phyloP scores from a whole-genome alignment of 2,329 filamentous ascomycete genomes.

The Diaporthe capsici region DNA sequence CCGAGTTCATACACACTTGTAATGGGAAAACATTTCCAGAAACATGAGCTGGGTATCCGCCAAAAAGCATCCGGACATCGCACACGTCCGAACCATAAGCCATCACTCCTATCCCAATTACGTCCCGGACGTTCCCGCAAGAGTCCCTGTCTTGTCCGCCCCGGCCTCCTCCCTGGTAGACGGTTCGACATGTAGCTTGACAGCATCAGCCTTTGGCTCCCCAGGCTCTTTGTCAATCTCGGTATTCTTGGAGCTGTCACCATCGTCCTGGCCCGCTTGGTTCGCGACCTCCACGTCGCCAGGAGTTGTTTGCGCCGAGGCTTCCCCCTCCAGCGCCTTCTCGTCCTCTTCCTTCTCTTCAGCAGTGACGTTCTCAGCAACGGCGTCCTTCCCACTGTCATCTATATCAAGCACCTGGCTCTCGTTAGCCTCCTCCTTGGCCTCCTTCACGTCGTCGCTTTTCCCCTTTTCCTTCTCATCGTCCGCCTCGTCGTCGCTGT shows the following conservation, averaged over 20 bases:
- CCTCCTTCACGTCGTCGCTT: constrained; percentile 34
- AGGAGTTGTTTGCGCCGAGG: neutral
- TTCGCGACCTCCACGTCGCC: neutral
- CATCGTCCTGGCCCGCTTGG: neutral
- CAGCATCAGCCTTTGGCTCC: neutral
- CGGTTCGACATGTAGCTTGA: neutral
- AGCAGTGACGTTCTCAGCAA: constrained; percentile 31
- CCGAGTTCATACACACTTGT: neutral
- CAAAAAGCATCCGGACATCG: neutral
- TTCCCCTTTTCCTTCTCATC: constrained; percentile 42
- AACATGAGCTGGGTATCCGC: constrained; percentile 20
- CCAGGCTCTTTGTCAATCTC: neutral
- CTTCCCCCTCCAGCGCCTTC: constrained; percentile 11
- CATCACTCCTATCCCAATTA: neutral
- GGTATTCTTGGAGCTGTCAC: neutral
- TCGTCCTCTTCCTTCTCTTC: constrained; percentile 33
- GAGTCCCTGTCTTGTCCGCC: constrained; percentile 39
- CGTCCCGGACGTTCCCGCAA: neutral
- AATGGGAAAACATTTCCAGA: neutral
- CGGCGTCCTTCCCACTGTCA: constrained; percentile 50
- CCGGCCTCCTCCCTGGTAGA: constrained; percentile 35
- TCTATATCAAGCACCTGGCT: constrained; percentile 50
- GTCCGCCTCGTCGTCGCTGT: constrained; percentile 54
- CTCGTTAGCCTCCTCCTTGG: constrained; percentile 41
- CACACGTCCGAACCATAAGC: neutral